phyloP scores from a whole-genome alignment of 1,284 basidiomycete species.

The Rhodotorula sp. region DNA sequence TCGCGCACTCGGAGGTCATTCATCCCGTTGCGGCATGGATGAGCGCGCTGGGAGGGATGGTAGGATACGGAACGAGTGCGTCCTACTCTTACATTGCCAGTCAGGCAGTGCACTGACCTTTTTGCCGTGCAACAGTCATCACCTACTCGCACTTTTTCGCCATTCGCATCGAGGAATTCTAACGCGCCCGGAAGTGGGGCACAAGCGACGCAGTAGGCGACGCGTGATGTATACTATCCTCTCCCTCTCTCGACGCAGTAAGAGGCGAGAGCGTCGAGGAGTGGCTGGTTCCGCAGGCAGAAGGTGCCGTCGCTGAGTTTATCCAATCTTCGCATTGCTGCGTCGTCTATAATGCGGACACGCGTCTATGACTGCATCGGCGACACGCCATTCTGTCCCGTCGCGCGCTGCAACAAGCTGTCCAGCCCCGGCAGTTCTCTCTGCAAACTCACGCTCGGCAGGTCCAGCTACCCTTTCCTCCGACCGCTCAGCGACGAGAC shows the following conservation, averaged over 20 bases:
- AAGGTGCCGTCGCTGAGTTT: no score
- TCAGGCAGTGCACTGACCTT: no score
- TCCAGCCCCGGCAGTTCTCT: constrained; percentile 12
- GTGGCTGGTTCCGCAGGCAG: no score
- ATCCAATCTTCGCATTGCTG: no score
- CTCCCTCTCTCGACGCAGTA: no score
- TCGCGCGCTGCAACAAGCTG: no score
- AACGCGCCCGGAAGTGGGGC: background rate
- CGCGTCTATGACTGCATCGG: no score
- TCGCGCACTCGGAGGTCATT: constrained; percentile 90
- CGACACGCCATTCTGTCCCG: no score
- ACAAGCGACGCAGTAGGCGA: background rate
- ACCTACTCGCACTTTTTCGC: constrained; percentile 40
- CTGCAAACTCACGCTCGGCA: background rate
- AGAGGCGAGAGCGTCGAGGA: no score
- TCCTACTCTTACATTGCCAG: background rate
- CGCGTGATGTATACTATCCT: no score
- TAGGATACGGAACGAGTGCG: constrained; percentile 84
- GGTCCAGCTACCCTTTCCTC: background rate
- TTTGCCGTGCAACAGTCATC: constrained; percentile 12
- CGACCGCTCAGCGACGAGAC: background rate
- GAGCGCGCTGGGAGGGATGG: constrained; percentile 88
- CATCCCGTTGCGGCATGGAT: constrained; percentile 80
- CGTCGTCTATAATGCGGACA: no score
- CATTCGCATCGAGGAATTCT: constrained; percentile 35